Evolutionary conservation across 2,329 filamentous ascomycete genomes (phyloP).

Genomic region (Nemania abortiva): DNA sequence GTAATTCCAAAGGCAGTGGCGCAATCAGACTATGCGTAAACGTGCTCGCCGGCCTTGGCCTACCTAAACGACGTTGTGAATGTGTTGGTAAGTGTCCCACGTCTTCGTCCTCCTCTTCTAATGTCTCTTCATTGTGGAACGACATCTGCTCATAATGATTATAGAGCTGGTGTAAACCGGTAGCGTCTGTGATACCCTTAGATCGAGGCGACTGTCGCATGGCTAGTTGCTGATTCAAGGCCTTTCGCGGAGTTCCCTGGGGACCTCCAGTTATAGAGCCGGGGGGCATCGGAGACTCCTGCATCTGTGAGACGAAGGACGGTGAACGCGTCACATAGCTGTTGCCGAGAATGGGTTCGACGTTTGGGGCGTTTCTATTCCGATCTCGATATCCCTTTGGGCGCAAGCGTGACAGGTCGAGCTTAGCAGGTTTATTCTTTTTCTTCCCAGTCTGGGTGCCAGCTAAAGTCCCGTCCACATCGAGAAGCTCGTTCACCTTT

Average conservation of each 20-base stretch:
- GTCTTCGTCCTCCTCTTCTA: constrained; percentile 40
- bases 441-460: constrained; percentile 48
- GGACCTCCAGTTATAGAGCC: constrained; percentile 24
- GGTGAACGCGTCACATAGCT: constrained; percentile 58
- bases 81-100: constrained; percentile 23
- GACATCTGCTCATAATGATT: constrained; percentile 70
- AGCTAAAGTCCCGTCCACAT: constrained; percentile 56
- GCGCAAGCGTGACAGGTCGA: constrained; percentile 63
- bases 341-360: constrained; percentile 52
- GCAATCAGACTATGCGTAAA: constrained; percentile 44
- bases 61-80: constrained; percentile 33
- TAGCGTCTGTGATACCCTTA: constrained; percentile 50
- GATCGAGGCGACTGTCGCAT: constrained; percentile 45
- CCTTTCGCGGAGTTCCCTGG: constrained; percentile 36
- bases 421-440: constrained; percentile 60
- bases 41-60: constrained; percentile 36
- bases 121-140: constrained; percentile 55
- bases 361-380: constrained; percentile 41
- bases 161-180: constrained; percentile 64
- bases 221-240: constrained; percentile 42
- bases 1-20: constrained; percentile 41
- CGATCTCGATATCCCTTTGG: constrained; percentile 52
- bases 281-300: constrained; percentile 28
- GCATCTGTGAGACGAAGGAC: constrained; percentile 55
- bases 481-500: constrained; percentile 61